Evolutionary conservation across 83 land plant species (phyloP).

Genomic region (Isoetes engelmannii): DNA sequence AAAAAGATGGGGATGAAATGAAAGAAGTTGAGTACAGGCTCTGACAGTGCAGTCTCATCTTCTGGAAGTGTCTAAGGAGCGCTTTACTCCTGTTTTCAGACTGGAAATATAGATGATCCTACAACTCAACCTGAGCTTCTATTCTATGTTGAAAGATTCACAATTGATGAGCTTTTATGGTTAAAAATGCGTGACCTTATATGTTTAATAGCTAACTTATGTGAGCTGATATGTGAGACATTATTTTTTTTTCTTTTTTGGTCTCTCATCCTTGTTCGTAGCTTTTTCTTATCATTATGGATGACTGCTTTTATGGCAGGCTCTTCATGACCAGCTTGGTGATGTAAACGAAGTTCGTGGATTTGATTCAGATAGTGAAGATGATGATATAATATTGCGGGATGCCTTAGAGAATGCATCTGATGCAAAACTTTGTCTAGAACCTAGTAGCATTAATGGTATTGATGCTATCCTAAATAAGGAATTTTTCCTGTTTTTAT

Average conservation of each 20-base stretch:
- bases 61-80: constrained; percentile 9
- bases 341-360: neutral
- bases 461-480: too few relatives aligned
- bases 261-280: neutral
- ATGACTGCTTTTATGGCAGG: neutral
- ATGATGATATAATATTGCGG: constrained; percentile 11
- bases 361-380: constrained; percentile 10
- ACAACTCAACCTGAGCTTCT: too few relatives aligned
- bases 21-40: constrained; percentile 13
- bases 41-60: neutral
- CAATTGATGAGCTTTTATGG: too few relatives aligned
- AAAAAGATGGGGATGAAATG: constrained; percentile 18
- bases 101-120: too few relatives aligned
- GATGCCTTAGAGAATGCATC: neutral
- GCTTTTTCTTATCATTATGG: neutral
- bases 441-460: too few relatives aligned
- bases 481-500: too few relatives aligned
- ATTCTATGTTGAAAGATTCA: too few relatives aligned
- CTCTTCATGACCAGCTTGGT: neutral
- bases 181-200: too few relatives aligned
- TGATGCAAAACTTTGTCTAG: neutral
- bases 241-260: constrained; percentile 1
- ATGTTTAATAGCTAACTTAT: too few relatives aligned
- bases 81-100: too few relatives aligned
- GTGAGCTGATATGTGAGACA: constrained; percentile 14